Percentiles rank a stretch among this genome's conserved stretches.
These are phyloP conservation scores for Chrysoporthe austroafricana DNA, from an alignment of 2,329 filamentous ascomycete species.

Conservation along the genomic window DNA sequence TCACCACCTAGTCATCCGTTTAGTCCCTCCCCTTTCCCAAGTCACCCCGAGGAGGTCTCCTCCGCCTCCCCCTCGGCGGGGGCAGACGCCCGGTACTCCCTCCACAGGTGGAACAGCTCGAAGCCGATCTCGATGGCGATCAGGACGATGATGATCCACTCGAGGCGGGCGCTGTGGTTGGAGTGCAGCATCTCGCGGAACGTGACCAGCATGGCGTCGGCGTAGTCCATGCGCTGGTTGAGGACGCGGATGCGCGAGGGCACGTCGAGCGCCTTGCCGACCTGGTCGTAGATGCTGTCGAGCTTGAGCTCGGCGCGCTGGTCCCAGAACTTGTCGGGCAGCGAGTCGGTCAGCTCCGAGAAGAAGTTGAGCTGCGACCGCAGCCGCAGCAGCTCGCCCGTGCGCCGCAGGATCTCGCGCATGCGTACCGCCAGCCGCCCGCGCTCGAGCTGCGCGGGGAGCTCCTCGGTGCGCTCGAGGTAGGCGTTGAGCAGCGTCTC, in stretches of 20 bases:
- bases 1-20: neutral
- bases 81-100: conserved; percentile 67
- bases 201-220: conserved; percentile 90
- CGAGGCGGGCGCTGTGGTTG: conserved; percentile 83
- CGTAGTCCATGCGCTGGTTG: conserved; percentile 98
- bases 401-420: conserved; percentile 87
- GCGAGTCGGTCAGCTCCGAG: conserved; percentile 90
- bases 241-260: conserved; percentile 86
- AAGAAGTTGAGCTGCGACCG: conserved; percentile 95
- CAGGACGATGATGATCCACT: conserved; percentile 94
- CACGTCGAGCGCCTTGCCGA: conserved; percentile 87
- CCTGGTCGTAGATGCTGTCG: conserved; percentile 93
- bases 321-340: conserved; percentile 98
- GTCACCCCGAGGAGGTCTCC: neutral
- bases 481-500: conserved; percentile 83
- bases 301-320: conserved; percentile 83
- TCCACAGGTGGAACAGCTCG: conserved; percentile 63
- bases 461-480: conserved; percentile 82
- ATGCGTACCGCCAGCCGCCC: conserved; percentile 52
- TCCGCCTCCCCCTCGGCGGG: conserved; percentile 40
- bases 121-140: conserved; percentile 93
- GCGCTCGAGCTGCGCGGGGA: conserved; percentile 75
- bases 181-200: conserved; percentile 87
- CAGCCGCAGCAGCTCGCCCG: conserved; percentile 85
- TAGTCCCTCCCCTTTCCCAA: no score